These are phyloP conservation scores for Didymella pinodella DNA, from an alignment of 2,329 filamentous ascomycete genomes.

Conservation along the genomic window DNA sequence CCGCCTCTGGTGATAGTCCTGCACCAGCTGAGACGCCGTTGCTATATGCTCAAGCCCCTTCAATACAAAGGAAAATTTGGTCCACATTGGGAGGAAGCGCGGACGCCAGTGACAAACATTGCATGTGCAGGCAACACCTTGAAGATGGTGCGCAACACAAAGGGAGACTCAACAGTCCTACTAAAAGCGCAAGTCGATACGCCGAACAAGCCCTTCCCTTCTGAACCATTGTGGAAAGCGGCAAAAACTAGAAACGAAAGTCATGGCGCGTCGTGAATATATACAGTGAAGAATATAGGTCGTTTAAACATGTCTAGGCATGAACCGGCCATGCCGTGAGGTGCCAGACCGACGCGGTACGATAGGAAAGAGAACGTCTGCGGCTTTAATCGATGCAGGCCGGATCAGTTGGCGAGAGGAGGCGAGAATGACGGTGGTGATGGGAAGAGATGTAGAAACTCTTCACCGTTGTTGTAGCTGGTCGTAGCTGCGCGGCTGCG, in stretches of 20 bases:
- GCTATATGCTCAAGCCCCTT: not conserved
- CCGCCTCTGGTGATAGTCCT: not conserved
- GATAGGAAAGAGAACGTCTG: not conserved
- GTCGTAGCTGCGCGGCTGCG: conserved; percentile 43
- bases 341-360: not conserved
- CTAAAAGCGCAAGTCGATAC: not conserved
- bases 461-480: conserved; percentile 30
- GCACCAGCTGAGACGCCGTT: not conserved
- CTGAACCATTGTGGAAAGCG: not conserved
- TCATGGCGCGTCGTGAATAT: conserved; percentile 21
- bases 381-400: not conserved
- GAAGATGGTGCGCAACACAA: not conserved
- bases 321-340: conserved; percentile 11
- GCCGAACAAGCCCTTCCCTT: not conserved
- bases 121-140: conserved; percentile 6
- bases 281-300: conserved; percentile 14
- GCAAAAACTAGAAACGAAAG: conserved; percentile 3
- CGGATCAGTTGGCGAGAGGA: conserved; percentile 18
- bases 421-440: conserved; percentile 34
- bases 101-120: conserved; percentile 1
- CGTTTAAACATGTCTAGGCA: conserved; percentile 3
- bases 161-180: conserved; percentile 1
- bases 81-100: not conserved
- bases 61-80: conserved; percentile 8
- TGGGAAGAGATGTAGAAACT: conserved; percentile 47